Percentiles rank a stretch among this genome's conserved stretches.
Conservation (phyloP, 306 rosid species). For the Medicago truncatula region DNA sequence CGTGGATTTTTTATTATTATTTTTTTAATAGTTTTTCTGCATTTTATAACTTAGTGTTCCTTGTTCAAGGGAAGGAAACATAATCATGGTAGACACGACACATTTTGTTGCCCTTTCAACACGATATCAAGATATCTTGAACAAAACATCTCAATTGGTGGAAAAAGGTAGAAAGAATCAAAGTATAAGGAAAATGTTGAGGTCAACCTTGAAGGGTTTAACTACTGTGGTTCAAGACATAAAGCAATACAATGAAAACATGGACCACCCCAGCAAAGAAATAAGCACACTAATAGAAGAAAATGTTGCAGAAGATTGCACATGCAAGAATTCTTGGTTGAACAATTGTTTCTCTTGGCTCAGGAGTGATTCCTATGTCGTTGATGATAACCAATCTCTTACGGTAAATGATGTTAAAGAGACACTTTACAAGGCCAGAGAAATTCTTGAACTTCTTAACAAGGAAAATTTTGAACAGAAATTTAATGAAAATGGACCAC, state of each 20-base stretch:
- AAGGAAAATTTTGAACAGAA: neutral
- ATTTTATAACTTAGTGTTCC: no score
- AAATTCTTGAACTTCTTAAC: conserved; percentile 24
- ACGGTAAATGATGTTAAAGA: conserved; percentile 31
- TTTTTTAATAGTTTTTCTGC: no score
- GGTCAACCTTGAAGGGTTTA: conserved; percentile 10
- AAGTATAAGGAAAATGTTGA: neutral
- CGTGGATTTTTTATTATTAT: no score
- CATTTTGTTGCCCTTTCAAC: neutral
- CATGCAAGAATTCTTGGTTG: conserved; percentile 6
- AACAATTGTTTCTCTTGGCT: conserved; percentile 4
- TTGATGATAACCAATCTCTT: neutral
- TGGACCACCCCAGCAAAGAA: conserved; percentile 40
- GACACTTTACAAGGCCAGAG: conserved; percentile 29
- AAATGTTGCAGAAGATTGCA: neutral
- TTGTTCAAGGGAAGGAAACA: neutral
- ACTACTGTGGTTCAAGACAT: conserved; percentile 33
- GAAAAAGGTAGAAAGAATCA: neutral
- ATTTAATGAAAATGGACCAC: neutral
- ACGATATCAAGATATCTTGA: neutral
- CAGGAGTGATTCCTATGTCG: neutral
- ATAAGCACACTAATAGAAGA: conserved; percentile 24
- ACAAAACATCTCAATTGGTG: neutral
- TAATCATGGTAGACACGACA: conserved; percentile 7
- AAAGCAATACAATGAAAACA: conserved; percentile 20